Percentiles rank a stretch among this genome's conserved stretches.
These are phyloP conservation scores for Candida anglica DNA, from an alignment of 805 yeast species.

Conservation along the genomic window DNA sequence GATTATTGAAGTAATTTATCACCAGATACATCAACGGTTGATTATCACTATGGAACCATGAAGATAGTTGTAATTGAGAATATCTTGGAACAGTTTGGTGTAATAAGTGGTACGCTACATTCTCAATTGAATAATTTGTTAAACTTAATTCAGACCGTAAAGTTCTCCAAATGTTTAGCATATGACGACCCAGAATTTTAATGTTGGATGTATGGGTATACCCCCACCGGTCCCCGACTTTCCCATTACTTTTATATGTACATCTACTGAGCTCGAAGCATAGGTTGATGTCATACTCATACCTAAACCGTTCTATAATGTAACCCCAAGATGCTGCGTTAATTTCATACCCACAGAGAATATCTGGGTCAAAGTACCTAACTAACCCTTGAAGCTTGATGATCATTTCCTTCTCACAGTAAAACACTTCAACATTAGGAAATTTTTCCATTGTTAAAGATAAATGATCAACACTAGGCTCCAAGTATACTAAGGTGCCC, in stretches of 20 bases:
- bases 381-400: slow-evolving; percentile 52
- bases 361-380: slow-evolving; percentile 75
- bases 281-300: slow-evolving; percentile 47
- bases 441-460: background rate
- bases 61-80: slow-evolving; percentile 43
- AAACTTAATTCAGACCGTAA: slow-evolving; percentile 61
- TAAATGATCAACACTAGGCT: background rate
- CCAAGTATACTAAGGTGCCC: slow-evolving; percentile 2
- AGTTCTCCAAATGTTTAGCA: slow-evolving; percentile 81
- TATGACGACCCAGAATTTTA: slow-evolving; percentile 73
- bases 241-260: slow-evolving; percentile 42
- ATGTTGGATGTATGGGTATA: slow-evolving; percentile 71
- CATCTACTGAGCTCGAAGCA: slow-evolving; percentile 62
- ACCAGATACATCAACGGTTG: slow-evolving; percentile 24
- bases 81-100: slow-evolving; percentile 68
- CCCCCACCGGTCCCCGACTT: slow-evolving; percentile 73
- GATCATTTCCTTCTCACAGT: slow-evolving; percentile 58
- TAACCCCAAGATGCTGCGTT: slow-evolving; percentile 89
- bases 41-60: slow-evolving; percentile 15
- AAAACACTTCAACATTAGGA: slow-evolving; percentile 23
- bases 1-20: slow-evolving; percentile 42
- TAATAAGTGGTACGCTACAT: slow-evolving; percentile 62
- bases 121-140: slow-evolving; percentile 70
- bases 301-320: slow-evolving; percentile 58
- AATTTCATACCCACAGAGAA: slow-evolving; percentile 81